A percentile compares a stretch with the other conserved stretches of the same genome.
Evolutionary conservation across 2,329 filamentous ascomycete genomes (phyloP).

Genomic region (Lachnellula occidentalis): DNA sequence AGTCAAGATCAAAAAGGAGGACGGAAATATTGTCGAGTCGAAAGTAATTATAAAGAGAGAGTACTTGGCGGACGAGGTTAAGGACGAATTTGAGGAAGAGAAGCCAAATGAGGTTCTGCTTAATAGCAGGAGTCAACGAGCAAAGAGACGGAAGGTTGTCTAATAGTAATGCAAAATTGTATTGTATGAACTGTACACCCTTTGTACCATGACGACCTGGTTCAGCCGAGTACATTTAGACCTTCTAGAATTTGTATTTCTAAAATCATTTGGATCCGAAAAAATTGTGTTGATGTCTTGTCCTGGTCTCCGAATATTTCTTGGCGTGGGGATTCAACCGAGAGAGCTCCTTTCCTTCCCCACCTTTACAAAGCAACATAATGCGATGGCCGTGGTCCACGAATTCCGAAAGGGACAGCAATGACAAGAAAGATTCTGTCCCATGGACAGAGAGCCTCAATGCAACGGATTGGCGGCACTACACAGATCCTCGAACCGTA

Average conservation of each 20-base stretch:
- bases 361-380: constrained; percentile 17
- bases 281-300: background rate
- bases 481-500: constrained; percentile 49
- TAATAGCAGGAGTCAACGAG: constrained; percentile 22
- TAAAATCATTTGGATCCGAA: background rate
- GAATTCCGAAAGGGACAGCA: constrained; percentile 20
- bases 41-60: constrained; percentile 23
- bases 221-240: too few species aligned
- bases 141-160: constrained; percentile 23
- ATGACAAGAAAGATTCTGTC: constrained; percentile 32
- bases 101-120: constrained; percentile 9
- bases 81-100: constrained; percentile 19
- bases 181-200: background rate
- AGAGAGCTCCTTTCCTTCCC: constrained; percentile 4
- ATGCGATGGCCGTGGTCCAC: constrained; percentile 47
- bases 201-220: background rate
- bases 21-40: constrained; percentile 16
- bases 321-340: background rate
- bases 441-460: constrained; percentile 41
- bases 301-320: background rate
- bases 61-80: constrained; percentile 14
- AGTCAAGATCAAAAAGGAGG: constrained; percentile 30
- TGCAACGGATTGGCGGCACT: constrained; percentile 47
- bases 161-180: background rate
- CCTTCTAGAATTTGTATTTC: background rate